Percentiles rank a stretch among this genome's conserved stretches.
These are phyloP conservation scores for Penicillium sp. DNA, from an alignment of 2,329 filamentous ascomycete species.

Conservation along the genomic window DNA sequence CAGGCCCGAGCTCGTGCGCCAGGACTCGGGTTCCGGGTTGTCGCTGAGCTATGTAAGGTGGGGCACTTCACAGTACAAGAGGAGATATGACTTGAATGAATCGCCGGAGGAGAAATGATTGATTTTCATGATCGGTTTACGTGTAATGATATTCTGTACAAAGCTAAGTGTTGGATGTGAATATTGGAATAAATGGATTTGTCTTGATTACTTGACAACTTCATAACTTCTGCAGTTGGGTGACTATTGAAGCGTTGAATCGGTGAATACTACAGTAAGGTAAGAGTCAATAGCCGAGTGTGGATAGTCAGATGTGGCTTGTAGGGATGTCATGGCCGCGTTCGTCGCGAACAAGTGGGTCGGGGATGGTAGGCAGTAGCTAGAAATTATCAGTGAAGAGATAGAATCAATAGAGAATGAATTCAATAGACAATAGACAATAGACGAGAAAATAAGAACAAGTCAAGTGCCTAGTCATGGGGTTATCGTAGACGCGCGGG, in stretches of 20 bases:
- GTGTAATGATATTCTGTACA: background rate
- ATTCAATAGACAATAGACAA: background rate
- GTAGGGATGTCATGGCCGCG: background rate
- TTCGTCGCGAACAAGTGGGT: background rate
- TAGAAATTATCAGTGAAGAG: background rate
- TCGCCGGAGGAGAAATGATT: conserved; percentile 27
- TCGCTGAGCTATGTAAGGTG: conserved; percentile 21
- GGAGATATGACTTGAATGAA: conserved; percentile 28
- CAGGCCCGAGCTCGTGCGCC: conserved; percentile 4
- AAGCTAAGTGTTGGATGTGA: background rate
- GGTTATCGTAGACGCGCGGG: conserved; percentile 7
- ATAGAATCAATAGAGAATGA: background rate
- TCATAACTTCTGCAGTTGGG: no score
- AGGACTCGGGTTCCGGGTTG: conserved; percentile 11
- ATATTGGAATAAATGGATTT: background rate
- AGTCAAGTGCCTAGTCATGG: background rate
- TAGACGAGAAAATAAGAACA: background rate
- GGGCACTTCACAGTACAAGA: conserved; percentile 23
- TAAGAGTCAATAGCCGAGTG: background rate
- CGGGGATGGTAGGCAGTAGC: background rate
- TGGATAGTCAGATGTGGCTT: background rate
- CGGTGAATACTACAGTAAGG: background rate
- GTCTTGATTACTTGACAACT: no score
- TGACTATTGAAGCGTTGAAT: background rate
- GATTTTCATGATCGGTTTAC: background rate